Percentiles rank a stretch among this genome's conserved stretches.
Conservation (phyloP, 2,329 filamentous ascomycete genomes). For the Phoma sp. region DNA sequence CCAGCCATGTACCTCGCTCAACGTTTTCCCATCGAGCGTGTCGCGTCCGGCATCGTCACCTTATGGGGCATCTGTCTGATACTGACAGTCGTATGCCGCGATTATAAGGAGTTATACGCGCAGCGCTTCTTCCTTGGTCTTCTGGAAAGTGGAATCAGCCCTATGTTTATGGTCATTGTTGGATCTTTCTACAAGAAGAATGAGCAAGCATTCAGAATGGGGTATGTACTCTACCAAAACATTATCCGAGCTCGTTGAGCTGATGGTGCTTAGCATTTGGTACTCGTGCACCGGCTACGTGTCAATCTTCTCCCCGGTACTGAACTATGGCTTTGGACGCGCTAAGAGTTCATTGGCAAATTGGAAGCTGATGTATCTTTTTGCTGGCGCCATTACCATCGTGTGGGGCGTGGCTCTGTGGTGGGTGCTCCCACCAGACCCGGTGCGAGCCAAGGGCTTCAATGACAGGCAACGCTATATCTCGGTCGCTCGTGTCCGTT, state of each 20-base stretch:
- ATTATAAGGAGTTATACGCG: constrained; percentile 56
- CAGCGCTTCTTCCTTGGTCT: constrained; percentile 61
- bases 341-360: constrained; percentile 20
- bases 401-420: constrained; percentile 39
- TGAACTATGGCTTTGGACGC: constrained; percentile 39
- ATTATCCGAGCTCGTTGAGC: not conserved
- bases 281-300: constrained; percentile 63
- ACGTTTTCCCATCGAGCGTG: constrained; percentile 56
- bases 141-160: constrained; percentile 62
- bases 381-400: constrained; percentile 31
- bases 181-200: constrained; percentile 62
- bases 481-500: constrained; percentile 72
- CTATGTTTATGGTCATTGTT: constrained; percentile 60
- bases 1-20: constrained; percentile 57
- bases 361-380: constrained; percentile 37
- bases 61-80: constrained; percentile 59
- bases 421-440: constrained; percentile 51
- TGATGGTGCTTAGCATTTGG: constrained; percentile 51
- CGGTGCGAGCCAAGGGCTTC: constrained; percentile 47
- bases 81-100: constrained; percentile 57
- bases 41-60: constrained; percentile 51
- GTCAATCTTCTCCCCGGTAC: constrained; percentile 26
- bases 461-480: constrained; percentile 46
- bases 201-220: constrained; percentile 68
- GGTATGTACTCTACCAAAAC: constrained; percentile 35